phyloP scores from a whole-genome alignment of 805 yeast species.

The Spathaspora arborariae region DNA sequence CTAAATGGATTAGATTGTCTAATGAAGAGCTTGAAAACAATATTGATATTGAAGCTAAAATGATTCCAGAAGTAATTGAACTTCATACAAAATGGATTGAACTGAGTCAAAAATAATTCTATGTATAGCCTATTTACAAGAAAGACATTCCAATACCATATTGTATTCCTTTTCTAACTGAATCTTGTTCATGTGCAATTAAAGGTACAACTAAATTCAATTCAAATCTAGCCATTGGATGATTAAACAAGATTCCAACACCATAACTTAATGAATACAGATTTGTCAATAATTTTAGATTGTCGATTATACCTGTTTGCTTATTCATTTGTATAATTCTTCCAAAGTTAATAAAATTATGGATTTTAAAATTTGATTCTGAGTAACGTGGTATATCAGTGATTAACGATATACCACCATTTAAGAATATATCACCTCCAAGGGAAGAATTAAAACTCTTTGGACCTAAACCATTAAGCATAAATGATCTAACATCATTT shows the following conservation, averaged over 20 bases:
- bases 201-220: conserved; percentile 53
- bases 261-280: conserved; percentile 41
- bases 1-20: conserved; percentile 49
- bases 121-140: conserved; percentile 25
- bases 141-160: conserved; percentile 60
- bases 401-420: conserved; percentile 44
- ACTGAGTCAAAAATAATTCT: conserved; percentile 1
- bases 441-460: conserved; percentile 45
- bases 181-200: conserved; percentile 41
- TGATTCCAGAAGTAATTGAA: conserved; percentile 71
- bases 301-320: conserved; percentile 1
- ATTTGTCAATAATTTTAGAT: conserved; percentile 6
- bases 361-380: conserved; percentile 47
- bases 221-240: conserved; percentile 58
- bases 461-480: conserved; percentile 52
- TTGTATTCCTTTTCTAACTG: conserved; percentile 49
- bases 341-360: conserved; percentile 47
- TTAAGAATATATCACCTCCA: conserved; percentile 50
- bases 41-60: conserved; percentile 71
- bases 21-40: conserved; percentile 36
- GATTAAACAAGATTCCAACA: conserved; percentile 48
- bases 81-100: conserved; percentile 64
- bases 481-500: conserved; percentile 52
- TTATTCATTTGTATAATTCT: conserved; percentile 30
- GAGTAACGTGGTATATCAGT: conserved; percentile 39